Conservation (phyloP, 1,284 basidiomycete species). For the Puccinia novopanici region DNA sequence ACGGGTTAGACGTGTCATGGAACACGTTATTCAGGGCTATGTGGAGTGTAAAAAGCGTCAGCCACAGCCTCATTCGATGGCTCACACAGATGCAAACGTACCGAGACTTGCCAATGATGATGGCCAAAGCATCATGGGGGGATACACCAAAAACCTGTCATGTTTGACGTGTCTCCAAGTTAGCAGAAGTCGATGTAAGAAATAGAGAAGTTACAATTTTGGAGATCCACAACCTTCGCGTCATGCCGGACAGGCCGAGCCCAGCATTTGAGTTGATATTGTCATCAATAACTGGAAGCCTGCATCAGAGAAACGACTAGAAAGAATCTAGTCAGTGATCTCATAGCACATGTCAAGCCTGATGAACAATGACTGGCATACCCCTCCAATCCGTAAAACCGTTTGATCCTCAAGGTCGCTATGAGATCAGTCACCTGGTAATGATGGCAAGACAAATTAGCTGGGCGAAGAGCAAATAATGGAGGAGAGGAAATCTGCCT, state of each 20-base stretch:
- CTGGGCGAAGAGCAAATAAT: not conserved
- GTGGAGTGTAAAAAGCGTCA: not conserved
- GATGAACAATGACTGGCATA: not conserved
- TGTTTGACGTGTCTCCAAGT: not conserved
- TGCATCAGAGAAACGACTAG: slow-evolving; percentile 25
- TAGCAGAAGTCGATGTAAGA: not conserved
- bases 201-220: no score
- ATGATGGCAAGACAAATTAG: not conserved
- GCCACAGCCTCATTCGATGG: slow-evolving; percentile 4
- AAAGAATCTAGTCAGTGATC: not conserved
- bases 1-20: slow-evolving; percentile 29
- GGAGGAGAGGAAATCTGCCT: not conserved
- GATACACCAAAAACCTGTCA: slow-evolving; percentile 62
- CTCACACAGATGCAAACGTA: slow-evolving; percentile 54
- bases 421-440: slow-evolving; percentile 47
- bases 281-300: slow-evolving; percentile 55
- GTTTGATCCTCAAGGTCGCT: slow-evolving; percentile 44
- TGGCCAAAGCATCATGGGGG: slow-evolving; percentile 61
- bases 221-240: slow-evolving; percentile 56
- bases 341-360: no score
- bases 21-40: slow-evolving; percentile 47
- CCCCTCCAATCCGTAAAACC: slow-evolving; percentile 39
- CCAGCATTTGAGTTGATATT: slow-evolving; percentile 63
- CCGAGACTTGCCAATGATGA: slow-evolving; percentile 62
- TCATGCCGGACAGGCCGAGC: slow-evolving; percentile 64